Percentiles rank a stretch among this genome's conserved stretches.
These are phyloP conservation scores for Schizosaccharomyces osmophilus DNA, from an alignment of 805 yeast species.

Conservation along the genomic window DNA sequence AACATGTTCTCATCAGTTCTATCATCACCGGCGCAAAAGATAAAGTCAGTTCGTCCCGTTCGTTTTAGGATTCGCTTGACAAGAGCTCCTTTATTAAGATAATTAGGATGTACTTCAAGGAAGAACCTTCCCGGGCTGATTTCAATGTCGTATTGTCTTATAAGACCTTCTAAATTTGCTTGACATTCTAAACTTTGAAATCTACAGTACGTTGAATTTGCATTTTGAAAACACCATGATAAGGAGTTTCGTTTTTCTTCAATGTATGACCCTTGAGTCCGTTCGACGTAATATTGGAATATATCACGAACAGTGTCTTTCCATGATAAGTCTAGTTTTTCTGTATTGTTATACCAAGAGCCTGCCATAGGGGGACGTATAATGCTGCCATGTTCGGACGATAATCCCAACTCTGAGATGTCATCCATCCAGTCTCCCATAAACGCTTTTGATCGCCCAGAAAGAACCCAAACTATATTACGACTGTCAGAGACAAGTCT, in stretches of 20 bases:
- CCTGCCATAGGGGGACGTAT: slow-evolving; percentile 34
- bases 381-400: slow-evolving; percentile 96
- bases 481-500: slow-evolving; percentile 45
- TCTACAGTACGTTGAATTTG: slow-evolving; percentile 80
- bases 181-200: slow-evolving; percentile 61
- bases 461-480: slow-evolving; percentile 81
- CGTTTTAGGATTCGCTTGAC: slow-evolving; percentile 46
- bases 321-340: slow-evolving; percentile 78
- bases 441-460: slow-evolving; percentile 83
- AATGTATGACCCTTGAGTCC: slow-evolving; percentile 71
- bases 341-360: slow-evolving; percentile 68
- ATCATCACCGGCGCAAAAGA: slow-evolving; percentile 84
- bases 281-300: slow-evolving; percentile 50
- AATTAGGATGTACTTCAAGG: slow-evolving; percentile 84
- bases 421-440: slow-evolving; percentile 73
- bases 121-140: slow-evolving; percentile 97
- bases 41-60: slow-evolving; percentile 42
- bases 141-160: slow-evolving; percentile 55
- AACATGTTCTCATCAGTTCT: slow-evolving; percentile 97
- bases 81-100: slow-evolving; percentile 90
- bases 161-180: slow-evolving; percentile 32
- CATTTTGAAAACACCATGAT: slow-evolving; percentile 90
- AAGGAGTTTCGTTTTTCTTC: slow-evolving; percentile 85
- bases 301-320: slow-evolving; percentile 59
- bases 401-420: slow-evolving; percentile 42